These are phyloP conservation scores for Picea mariana DNA, from an alignment of 83 land plant species.

Conservation along the genomic window DNA sequence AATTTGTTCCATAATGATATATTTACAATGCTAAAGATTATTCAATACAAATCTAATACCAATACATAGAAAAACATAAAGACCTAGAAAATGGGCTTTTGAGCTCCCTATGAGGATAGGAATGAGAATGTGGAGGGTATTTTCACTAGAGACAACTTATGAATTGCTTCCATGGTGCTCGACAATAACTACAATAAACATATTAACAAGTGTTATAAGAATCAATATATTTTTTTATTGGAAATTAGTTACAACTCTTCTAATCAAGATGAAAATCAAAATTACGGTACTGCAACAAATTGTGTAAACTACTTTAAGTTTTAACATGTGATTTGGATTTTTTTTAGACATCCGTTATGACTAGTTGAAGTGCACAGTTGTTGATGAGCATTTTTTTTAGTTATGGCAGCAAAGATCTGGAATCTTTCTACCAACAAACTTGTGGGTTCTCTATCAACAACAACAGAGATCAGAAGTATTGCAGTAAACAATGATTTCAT, in stretches of 20 bases:
- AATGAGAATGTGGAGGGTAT: slow-evolving; percentile 2
- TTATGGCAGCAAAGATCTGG: slow-evolving; percentile 32
- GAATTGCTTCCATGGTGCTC: slow-evolving; percentile 28
- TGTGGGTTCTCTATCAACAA: slow-evolving; percentile 36
- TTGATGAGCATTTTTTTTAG: background rate
- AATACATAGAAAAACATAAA: background rate
- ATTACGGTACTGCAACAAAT: no score
- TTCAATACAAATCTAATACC: background rate
- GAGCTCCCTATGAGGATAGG: slow-evolving; percentile 4
- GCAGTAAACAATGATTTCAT: slow-evolving; percentile 49
- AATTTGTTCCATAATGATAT: no score
- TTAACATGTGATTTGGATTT: slow-evolving; percentile 3
- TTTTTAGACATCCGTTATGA: background rate
- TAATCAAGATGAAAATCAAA: no score
- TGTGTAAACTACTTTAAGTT: no score
- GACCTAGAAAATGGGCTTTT: slow-evolving; percentile 27
- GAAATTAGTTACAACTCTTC: no score
- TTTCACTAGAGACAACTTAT: slow-evolving; percentile 19
- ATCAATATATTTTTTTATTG: no score
- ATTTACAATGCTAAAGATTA: no score
- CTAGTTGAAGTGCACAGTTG: no score
- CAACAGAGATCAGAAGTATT: slow-evolving; percentile 33
- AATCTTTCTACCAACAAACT: slow-evolving; percentile 32
- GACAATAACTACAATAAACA: slow-evolving; percentile 15
- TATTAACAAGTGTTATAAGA: no score